Base-by-base conservation (phyloP, 108 stramenopile genomes). In the Conticribra weissflogii region DNA sequence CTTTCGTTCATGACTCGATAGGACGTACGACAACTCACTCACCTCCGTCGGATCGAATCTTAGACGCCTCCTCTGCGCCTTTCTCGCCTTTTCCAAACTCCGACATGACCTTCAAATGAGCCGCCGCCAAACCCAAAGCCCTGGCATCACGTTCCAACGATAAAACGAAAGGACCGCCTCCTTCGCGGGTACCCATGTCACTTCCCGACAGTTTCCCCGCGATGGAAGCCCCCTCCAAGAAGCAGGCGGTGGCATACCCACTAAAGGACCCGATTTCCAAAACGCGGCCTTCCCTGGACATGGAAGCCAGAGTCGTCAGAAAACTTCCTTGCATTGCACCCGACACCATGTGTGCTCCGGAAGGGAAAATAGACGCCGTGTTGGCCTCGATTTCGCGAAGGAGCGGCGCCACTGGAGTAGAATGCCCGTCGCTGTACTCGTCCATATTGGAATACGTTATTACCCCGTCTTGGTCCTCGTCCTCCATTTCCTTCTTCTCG, bases 211-310 rank as follows among this genome's bases (percentile, higher is more conserved):
- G 58, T 41, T 62, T 28, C 16, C 80, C 88, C 14, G 83, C 88
- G 56, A 83, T 82, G 0, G 78, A 27, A 12, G 82, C 85, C 33
- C 93, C 95, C 68, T 90, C 84, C 45, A 92, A 73, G 28, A 98
- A 80, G 69, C 93, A 93, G 18, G 87, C 81, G 7, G 97, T 95
- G 2, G 92, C 90, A 74, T 98, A 98, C 22, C 97, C 97, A 51
- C 88, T 91, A 59, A 98, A 98, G 1, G 93, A 96, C 7, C 97
- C 97, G 36, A 98, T 63, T 72, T 98, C 97, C 29, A 98, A 78
- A 45, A 94, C 76, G 0, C 93, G 77, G 8, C 88, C 89, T 36
- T 90, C 83, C 34, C 93, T 62, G 33, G 87, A 71, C 85, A 93
- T 83, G 8, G 86, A 78, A 31, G 94, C 84, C 53, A 96, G 69